Evolutionary conservation across 176 grass and related monocot genomes (phyloP), one percentile per base, ranked within the genome.

Genomic region (Hordeum marinum): DNA sequence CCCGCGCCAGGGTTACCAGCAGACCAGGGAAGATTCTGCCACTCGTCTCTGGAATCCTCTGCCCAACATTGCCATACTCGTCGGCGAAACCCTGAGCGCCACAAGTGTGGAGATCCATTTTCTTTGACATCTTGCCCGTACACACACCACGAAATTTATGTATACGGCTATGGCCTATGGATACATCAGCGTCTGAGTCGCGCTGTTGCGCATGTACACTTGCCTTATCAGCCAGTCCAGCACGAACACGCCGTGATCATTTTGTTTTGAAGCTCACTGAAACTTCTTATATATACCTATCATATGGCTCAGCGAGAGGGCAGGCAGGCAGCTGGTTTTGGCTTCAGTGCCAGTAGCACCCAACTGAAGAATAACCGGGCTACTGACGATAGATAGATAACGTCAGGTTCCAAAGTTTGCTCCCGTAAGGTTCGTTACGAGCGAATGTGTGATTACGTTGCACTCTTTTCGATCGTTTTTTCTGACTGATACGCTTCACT

Each of bases 1-100:
- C 7, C 69, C 37, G 20, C 60, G 61, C 8, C 63, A n/a, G 55
- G 32, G 41, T 90, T 90, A 52, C 88, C 88, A 57, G 79, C 23
- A 20, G 25, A 11, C 20, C 34, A 86, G 88, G 88, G 32, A 71
- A 87, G 17, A 43, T 29, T 37, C 54, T 68, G 37, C n/a, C 89
- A 41, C 79, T 46, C 75, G 80, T 62, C 63, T 57, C 61, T 68
- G 20, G 61, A 87, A 69, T 59, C 5, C 79, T 39, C 72, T 80
- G 68, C 68, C 84, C 45, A 90, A 42, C 83, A 39, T 31, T 88
- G 72, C 72, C 57, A 50, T 39, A 25, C 39, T 27, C 15, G 36
- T 23, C 41, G 34, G 7, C 46, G 14, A 25, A 60, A 10, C 65
- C 14, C 36, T 14, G 18, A 14, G 64, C 48, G 62, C 88, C 88